A percentile compares a stretch with the other conserved stretches of the same genome.
phyloP scores from a whole-genome alignment of 2,329 filamentous ascomycete species.

The Davidsoniella virescens region DNA sequence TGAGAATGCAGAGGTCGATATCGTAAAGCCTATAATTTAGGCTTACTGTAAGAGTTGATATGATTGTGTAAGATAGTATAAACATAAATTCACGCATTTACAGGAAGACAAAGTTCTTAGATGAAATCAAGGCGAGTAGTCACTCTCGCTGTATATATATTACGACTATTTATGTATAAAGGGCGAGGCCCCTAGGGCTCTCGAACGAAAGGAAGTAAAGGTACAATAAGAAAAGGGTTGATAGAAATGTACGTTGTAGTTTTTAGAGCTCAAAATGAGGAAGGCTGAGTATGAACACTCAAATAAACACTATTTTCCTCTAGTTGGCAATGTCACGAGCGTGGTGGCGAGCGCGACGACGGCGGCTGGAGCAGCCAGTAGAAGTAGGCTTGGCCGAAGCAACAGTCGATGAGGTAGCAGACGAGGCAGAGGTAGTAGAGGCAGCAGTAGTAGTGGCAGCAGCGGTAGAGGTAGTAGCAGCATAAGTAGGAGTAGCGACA shows the following conservation, averaged over 20 bases:
- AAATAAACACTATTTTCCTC: neutral
- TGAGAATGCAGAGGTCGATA: neutral
- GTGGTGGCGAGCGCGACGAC: constrained; percentile 7
- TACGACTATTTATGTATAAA: too few species aligned
- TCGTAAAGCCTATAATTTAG: neutral
- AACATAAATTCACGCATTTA: neutral
- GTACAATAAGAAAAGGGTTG: neutral
- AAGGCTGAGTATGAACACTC: neutral
- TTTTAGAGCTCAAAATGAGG: neutral
- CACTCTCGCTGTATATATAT: too few species aligned
- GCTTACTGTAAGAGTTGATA: neutral
- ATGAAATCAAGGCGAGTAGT: too few species aligned
- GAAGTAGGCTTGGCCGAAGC: neutral
- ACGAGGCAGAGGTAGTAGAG: neutral
- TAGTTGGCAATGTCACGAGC: constrained; percentile 2
- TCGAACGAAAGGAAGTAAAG: neutral
- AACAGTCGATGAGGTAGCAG: neutral
- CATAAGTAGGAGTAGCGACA: neutral
- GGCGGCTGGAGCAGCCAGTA: neutral
- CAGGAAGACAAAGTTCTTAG: neutral
- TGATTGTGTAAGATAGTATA: neutral
- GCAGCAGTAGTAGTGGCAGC: neutral
- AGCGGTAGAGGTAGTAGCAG: neutral
- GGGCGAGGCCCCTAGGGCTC: too few species aligned
- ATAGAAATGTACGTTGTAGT: neutral